Evolutionary conservation across 768 basidiomycete genomes (phyloP).

Genomic region (Podaxis rugospora): DNA sequence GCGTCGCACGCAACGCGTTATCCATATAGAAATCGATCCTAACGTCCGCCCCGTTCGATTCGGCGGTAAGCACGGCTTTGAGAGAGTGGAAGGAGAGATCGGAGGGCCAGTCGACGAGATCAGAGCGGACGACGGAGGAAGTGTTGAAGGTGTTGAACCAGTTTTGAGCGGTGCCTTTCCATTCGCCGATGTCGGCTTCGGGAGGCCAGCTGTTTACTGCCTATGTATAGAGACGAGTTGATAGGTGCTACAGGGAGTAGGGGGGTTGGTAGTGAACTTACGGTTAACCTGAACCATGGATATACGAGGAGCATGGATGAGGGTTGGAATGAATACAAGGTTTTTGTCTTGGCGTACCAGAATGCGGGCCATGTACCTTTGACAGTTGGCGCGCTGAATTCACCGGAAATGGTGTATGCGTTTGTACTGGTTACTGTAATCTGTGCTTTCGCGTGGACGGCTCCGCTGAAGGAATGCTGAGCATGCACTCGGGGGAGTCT

Average conservation of each 20-base stretch:
- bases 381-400: constrained; percentile 37
- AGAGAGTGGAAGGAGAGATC: constrained; percentile 40
- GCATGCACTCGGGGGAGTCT: background rate
- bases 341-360: constrained; percentile 22
- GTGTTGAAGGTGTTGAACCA: constrained; percentile 46
- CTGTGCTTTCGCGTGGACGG: constrained; percentile 37
- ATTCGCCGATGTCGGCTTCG: constrained; percentile 40
- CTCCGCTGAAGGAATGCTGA: constrained; percentile 22
- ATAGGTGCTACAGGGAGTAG: background rate
- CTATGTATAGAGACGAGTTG: constrained; percentile 11
- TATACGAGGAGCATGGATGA: background rate
- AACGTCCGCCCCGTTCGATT: constrained; percentile 32
- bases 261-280: background rate
- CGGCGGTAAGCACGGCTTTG: constrained; percentile 36
- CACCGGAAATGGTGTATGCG: constrained; percentile 35
- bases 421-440: constrained; percentile 35
- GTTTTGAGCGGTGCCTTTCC: constrained; percentile 40
- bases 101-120: constrained; percentile 36
- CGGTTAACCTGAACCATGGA: background rate
- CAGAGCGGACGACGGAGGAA: constrained; percentile 34
- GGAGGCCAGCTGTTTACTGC: constrained; percentile 41
- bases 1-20: constrained; percentile 28
- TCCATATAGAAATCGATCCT: constrained; percentile 40
- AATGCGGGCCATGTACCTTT: constrained; percentile 42
- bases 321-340: too few relatives aligned